Conservation (phyloP, 352 stramenopile species). For the Globisporangium sylvaticum region DNA sequence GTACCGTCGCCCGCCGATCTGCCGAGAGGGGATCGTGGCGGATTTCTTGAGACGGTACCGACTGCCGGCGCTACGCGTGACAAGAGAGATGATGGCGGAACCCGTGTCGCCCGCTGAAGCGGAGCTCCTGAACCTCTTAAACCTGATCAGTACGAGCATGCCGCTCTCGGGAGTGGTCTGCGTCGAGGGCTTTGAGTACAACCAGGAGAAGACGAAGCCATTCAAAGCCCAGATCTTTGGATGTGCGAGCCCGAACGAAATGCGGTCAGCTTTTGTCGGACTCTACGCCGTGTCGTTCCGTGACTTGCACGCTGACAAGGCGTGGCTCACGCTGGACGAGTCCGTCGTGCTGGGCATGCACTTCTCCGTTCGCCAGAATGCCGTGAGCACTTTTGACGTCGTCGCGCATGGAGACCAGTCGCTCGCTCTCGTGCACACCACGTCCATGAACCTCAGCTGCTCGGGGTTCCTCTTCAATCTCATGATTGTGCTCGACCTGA, state of each 20-base stretch:
- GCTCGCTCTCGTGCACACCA: neutral
- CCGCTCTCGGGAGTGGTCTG: conserved; percentile 36
- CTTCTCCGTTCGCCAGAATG: conserved; percentile 17
- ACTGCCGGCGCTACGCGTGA: neutral
- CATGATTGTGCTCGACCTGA: conserved; percentile 17
- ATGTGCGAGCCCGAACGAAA: conserved; percentile 27
- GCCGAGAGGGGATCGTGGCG: neutral
- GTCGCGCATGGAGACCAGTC: neutral
- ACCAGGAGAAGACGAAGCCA: conserved; percentile 10
- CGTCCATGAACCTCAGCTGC: conserved; percentile 5
- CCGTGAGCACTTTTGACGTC: conserved; percentile 14
- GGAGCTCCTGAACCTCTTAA: conserved; percentile 34
- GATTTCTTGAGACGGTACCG: neutral
- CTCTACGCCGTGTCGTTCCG: conserved; percentile 20
- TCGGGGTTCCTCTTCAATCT: conserved; percentile 9
- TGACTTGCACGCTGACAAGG: conserved; percentile 31
- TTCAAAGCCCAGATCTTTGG: conserved; percentile 23
- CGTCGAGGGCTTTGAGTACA: conserved; percentile 37
- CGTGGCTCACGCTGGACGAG: conserved; percentile 31
- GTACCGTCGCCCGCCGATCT: neutral
- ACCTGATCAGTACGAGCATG: conserved; percentile 46
- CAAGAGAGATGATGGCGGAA: neutral
- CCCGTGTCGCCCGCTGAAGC: conserved; percentile 15
- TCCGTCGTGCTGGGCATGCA: conserved; percentile 31
- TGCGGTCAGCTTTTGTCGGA: conserved; percentile 25